Evolutionary conservation across 139 green algal genomes (phyloP).

Genomic region (Chlamydomonas sp.): DNA sequence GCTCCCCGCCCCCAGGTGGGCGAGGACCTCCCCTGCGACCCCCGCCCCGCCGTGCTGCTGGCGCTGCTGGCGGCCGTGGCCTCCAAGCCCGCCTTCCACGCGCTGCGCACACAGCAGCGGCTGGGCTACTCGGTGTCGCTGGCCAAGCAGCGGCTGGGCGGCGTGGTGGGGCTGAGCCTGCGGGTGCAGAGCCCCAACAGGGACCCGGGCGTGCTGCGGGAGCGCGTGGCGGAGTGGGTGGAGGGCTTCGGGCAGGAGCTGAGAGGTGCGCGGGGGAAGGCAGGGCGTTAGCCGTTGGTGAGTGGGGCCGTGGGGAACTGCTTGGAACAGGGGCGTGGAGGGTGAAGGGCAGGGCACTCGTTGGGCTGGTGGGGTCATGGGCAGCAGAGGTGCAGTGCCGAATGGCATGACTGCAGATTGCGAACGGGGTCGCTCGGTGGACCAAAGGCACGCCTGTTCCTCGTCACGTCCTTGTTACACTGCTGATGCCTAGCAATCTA

Average conservation of each 20-base stretch:
- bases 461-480: too few relatives aligned
- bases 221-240: slow-evolving; percentile 47
- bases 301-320: neutral
- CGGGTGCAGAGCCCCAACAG: slow-evolving; percentile 41
- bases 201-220: slow-evolving; percentile 8
- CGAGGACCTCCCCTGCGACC: slow-evolving; percentile 11
- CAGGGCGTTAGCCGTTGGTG: neutral
- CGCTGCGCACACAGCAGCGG: slow-evolving; percentile 58
- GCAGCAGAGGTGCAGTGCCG: too few relatives aligned
- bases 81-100: slow-evolving; percentile 64
- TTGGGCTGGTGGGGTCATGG: neutral
- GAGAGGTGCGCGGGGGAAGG: neutral
- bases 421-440: too few relatives aligned
- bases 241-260: slow-evolving; percentile 40
- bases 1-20: neutral
- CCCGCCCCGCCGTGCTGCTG: slow-evolving; percentile 16
- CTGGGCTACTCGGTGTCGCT: slow-evolving; percentile 60
- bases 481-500: too few relatives aligned
- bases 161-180: slow-evolving; percentile 37
- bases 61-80: slow-evolving; percentile 45
- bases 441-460: too few relatives aligned
- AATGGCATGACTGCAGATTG: too few relatives aligned
- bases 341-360: neutral
- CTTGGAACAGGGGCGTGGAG: neutral
- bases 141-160: slow-evolving; percentile 12